Evolutionary conservation across 2,329 filamentous ascomycete genomes (phyloP), one percentile per base, ranked within the genome.

Genomic region (Pseudogymnoascus sp.): DNA sequence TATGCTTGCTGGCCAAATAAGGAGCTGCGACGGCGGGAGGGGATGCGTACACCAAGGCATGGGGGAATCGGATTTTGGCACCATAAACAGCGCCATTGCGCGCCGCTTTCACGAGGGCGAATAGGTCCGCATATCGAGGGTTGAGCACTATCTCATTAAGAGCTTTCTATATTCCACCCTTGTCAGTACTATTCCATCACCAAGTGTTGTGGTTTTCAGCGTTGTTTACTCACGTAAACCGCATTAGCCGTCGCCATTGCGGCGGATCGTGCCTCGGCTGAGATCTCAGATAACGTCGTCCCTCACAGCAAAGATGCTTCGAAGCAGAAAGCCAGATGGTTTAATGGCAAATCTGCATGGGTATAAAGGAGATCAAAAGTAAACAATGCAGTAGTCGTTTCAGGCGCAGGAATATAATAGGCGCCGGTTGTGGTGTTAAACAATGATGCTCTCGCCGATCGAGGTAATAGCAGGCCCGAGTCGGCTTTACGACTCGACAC

Each of bases 21-120:
- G 33, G 17, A 35, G 10, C 63, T n/a, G 59, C 47, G 54, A 17
- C 13, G 31, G 33, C 9, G 5, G 11, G 8, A 24, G 59, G 58
- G 21, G 54, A 29, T 37, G 68, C 78, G 65, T 79, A 86, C 82
- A 99, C 94, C 68, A 99, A 83, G 64, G 94, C 94, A 78, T 99
- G 94, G 66, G 94, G 94, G 78, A 99, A 97, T 66, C 94, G 92
- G 75, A 99, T 91, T 84, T 97, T 97, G 70, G 90, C 86, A 64
- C 94, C 94, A 77, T 99, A 99, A 65, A 99, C 91, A 67, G 92
- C 87, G 74, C 94, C 94, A 85, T 97, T 99, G 76, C 94, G 91
- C 67, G 94, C 89, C 70, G 86, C 91, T 82, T 99, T 99, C 74
- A 96, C 74, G 67, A 99, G 81, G 62, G 90, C 85, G 64, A 99